Base-by-base conservation (phyloP, 352 stramenopile species). In the Phytophthora hibernalis region DNA sequence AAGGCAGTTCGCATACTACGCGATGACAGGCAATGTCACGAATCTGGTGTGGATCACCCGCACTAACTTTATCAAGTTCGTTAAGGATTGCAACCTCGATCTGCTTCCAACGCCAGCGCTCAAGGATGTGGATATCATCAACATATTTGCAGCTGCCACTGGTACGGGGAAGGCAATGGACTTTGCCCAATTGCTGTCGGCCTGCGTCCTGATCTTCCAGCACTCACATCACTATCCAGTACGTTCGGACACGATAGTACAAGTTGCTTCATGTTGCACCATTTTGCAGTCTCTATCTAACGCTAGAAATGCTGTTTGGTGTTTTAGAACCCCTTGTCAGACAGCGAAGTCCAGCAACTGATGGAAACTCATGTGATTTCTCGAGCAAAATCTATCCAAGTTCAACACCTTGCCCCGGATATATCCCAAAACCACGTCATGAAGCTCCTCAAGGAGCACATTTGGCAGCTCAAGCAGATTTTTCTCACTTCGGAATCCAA, bases 381-480 rank as follows among this genome's bases (percentile, higher is more conserved):
- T 7, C 64, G 76, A 22, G 83, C 81, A 8, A 85, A 87, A 16
- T 61, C 18, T n/a, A 91, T 93, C 21, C 60, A 68, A 15, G 75
- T 80, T 5, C 83, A 92, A 44, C 82, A 85, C 13, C 67, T 93
- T 9, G 85, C 83, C 1, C 85, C 85, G 0, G 85, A 93, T 47
- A 69, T 92, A 13, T 90, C 83, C 3, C 83, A 90, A 51, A 54
- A 54, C 5, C 83, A 92, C 57, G 85, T 93, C 13, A 74, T 91
- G 62, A 87, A 90, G 55, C 74, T 93, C 16, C 54, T 93, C 21
- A 82, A 67, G 11, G 79, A 91, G 22, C 67, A 89, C 20, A 75
- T 92, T 15, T 93, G 85, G 85, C 79, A 79, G 11, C 54, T 93
- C 55, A 90, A 91, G 52, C 85, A 93, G 30, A 84, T 91, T 38